Evolutionary conservation across 768 basidiomycete genomes (phyloP).

Genomic region (Daedalea quercina): DNA sequence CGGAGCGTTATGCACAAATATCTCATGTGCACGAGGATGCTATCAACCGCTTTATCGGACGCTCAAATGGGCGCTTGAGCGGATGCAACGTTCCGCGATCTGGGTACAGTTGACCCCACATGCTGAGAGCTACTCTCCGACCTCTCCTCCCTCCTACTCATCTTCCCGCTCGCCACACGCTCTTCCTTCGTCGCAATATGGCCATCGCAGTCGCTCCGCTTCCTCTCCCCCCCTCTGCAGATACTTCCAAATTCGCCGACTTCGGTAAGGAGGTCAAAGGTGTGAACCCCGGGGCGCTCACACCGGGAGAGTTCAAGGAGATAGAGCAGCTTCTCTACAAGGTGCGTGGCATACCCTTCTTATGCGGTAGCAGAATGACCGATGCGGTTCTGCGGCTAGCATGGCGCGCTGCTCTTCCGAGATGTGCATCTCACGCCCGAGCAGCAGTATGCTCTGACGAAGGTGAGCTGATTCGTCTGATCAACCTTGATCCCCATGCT

Average conservation of each 20-base stretch:
- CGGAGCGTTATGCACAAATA: too few relatives aligned
- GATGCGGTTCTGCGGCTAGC: conserved; percentile 30
- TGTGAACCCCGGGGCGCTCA: conserved; percentile 57
- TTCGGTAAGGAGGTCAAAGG: conserved; percentile 79
- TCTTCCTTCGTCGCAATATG: conserved; percentile 33
- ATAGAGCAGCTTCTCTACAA: conserved; percentile 71
- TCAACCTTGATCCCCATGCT: background rate
- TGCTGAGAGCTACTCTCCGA: background rate
- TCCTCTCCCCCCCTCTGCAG: conserved; percentile 66
- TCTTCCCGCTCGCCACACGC: background rate
- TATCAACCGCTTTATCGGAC: too few relatives aligned
- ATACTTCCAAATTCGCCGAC: conserved; percentile 54
- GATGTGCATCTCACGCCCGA: conserved; percentile 64
- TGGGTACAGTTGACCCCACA: background rate
- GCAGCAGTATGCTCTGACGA: conserved; percentile 80
- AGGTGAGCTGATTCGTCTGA: conserved; percentile 40
- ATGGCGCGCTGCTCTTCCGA: conserved; percentile 71
- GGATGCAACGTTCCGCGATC: too few relatives aligned
- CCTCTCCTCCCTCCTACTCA: background rate
- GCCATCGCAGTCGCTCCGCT: conserved; percentile 60
- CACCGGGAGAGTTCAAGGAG: conserved; percentile 56
- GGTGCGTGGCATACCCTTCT: conserved; percentile 31
- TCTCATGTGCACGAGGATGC: too few relatives aligned
- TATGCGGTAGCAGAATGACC: background rate
- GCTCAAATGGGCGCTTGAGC: too few relatives aligned